Percentiles rank a stretch among this genome's conserved stretches.
phyloP scores from a whole-genome alignment of 495 filamentous ascomycete species.

The Trichoderma parareesei region DNA sequence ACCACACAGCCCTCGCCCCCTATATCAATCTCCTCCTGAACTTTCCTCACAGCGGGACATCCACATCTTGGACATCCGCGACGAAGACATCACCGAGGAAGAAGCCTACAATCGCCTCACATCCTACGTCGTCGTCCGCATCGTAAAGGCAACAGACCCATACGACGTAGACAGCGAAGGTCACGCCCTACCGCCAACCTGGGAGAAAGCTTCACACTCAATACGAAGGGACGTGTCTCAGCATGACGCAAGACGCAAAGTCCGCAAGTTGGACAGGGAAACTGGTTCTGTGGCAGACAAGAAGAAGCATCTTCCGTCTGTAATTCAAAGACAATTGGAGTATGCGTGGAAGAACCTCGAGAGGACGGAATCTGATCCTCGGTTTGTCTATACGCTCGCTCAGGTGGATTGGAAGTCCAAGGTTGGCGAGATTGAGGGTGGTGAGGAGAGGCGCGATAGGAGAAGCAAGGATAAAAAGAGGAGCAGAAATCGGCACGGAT shows the following conservation, averaged over 20 bases:
- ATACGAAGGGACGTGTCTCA: slow-evolving; percentile 21
- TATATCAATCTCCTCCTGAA: not conserved
- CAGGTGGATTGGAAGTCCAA: slow-evolving; percentile 29
- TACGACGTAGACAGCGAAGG: slow-evolving; percentile 21
- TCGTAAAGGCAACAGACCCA: slow-evolving; percentile 13
- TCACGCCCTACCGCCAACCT: slow-evolving; percentile 18
- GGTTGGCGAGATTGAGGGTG: slow-evolving; percentile 4
- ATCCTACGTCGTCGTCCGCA: slow-evolving; percentile 12
- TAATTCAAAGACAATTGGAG: slow-evolving; percentile 28
- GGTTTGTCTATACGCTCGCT: slow-evolving; percentile 23
- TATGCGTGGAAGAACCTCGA: slow-evolving; percentile 19
- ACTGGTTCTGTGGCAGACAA: slow-evolving; percentile 21
- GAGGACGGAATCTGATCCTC: slow-evolving; percentile 16
- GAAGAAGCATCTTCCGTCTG: slow-evolving; percentile 19
- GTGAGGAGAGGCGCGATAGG: not conserved
- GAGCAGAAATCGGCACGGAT: not conserved
- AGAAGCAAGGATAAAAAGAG: slow-evolving; percentile 10
- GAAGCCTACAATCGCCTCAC: slow-evolving; percentile 14
- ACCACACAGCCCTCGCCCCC: not conserved
- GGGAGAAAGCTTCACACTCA: slow-evolving; percentile 21
- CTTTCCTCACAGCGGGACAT: not conserved
- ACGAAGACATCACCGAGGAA: slow-evolving; percentile 13
- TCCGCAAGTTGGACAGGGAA: slow-evolving; percentile 24
- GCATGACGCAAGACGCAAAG: slow-evolving; percentile 17
- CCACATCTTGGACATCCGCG: slow-evolving; percentile 7